Percentiles rank a stretch among this genome's conserved stretches.
phyloP scores from a whole-genome alignment of 192 early-diverging fungal species.

The Backusella tarrabulga region DNA sequence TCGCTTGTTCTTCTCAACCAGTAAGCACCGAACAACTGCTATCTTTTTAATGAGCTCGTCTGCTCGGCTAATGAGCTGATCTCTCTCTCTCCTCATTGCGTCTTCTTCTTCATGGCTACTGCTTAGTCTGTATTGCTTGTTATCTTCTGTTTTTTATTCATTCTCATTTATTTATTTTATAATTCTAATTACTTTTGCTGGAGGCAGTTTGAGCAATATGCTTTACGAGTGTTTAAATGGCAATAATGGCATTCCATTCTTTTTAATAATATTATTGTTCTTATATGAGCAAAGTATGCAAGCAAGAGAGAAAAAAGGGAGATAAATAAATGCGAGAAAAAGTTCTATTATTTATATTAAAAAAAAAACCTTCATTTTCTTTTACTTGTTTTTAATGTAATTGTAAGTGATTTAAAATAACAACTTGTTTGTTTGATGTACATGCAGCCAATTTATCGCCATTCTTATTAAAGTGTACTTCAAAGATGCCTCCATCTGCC shows the following conservation, averaged over 20 bases:
- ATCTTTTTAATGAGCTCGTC: constrained; percentile 12
- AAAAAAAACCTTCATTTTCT: not conserved
- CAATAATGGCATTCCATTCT: constrained; percentile 37
- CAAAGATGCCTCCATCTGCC: constrained; percentile 58
- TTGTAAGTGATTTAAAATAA: constrained; percentile 11
- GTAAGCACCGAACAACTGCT: not conserved
- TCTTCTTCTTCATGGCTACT: not conserved
- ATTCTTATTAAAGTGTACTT: constrained; percentile 57
- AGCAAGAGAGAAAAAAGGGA: not conserved
- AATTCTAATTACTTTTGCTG: constrained; percentile 22
- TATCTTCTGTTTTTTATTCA: not conserved
- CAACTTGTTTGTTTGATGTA: constrained; percentile 50
- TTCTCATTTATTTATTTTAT: not conserved
- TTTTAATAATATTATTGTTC: not conserved
- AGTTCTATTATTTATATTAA: not conserved
- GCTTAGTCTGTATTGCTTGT: not conserved
- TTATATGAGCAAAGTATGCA: not conserved
- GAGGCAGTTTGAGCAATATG: constrained; percentile 21
- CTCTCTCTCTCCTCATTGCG: not conserved
- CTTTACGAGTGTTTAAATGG: constrained; percentile 28
- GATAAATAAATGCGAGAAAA: not conserved
- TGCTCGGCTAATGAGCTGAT: constrained; percentile 18
- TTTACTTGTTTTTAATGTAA: not conserved
- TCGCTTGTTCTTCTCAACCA: constrained; percentile 22
- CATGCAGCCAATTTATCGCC: constrained; percentile 57